phyloP scores from a whole-genome alignment of 2,329 filamentous ascomycete genomes.

The Colletotrichum tropicale region DNA sequence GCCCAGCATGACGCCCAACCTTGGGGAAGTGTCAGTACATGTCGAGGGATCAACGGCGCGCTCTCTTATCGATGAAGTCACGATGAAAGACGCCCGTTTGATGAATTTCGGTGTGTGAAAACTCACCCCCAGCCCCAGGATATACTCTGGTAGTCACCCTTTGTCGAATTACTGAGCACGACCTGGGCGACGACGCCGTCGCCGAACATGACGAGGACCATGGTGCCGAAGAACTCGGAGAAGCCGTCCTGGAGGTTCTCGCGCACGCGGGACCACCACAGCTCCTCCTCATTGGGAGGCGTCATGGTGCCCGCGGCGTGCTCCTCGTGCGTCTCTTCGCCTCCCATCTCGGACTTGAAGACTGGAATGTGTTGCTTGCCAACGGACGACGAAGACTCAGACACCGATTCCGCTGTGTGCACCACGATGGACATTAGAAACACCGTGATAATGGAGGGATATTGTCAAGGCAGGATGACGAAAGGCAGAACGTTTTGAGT shows the following conservation, averaged over 20 bases:
- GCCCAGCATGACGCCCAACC: slow-evolving; percentile 71
- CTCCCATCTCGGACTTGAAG: slow-evolving; percentile 35
- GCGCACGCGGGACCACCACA: slow-evolving; percentile 58
- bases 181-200: slow-evolving; percentile 76
- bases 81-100: neutral
- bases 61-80: slow-evolving; percentile 7
- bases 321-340: slow-evolving; percentile 21
- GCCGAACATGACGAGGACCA: slow-evolving; percentile 72
- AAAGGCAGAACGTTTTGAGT: neutral
- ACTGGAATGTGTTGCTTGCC: slow-evolving; percentile 32
- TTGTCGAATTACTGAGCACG: slow-evolving; percentile 54
- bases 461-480: neutral
- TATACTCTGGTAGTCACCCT: slow-evolving; percentile 55
- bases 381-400: slow-evolving; percentile 34
- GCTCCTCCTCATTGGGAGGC: slow-evolving; percentile 27
- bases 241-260: slow-evolving; percentile 60
- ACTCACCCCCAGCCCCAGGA: slow-evolving; percentile 55
- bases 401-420: slow-evolving; percentile 32
- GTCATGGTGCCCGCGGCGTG: slow-evolving; percentile 16
- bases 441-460: neutral
- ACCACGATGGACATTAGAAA: slow-evolving; percentile 32
- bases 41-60: neutral
- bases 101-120: neutral
- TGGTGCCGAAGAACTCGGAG: slow-evolving; percentile 71
- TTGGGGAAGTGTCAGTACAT: slow-evolving; percentile 22